A percentile compares a stretch with the other conserved stretches of the same genome.
These are phyloP conservation scores for Candida montana DNA, from an alignment of 805 yeast species.

Conservation along the genomic window DNA sequence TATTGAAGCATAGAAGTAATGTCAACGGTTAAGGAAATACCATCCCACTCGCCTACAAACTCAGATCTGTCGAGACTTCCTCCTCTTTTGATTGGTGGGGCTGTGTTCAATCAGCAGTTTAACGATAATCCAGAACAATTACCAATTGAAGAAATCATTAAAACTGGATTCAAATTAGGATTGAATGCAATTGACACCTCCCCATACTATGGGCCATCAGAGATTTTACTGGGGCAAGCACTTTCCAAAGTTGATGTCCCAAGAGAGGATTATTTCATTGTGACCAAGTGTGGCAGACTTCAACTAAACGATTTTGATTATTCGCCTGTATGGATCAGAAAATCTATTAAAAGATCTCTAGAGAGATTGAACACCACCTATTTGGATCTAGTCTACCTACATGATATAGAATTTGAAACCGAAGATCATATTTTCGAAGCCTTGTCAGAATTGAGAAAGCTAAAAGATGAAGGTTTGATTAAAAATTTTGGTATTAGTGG, in stretches of 20 bases:
- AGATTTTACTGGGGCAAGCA: conserved; percentile 65
- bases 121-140: conserved; percentile 58
- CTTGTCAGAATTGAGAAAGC: conserved; percentile 47
- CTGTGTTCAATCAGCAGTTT: conserved; percentile 79
- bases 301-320: conserved; percentile 70
- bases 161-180: conserved; percentile 59
- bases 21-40: conserved; percentile 15
- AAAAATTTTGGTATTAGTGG: conserved; percentile 77
- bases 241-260: conserved; percentile 39
- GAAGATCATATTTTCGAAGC: conserved; percentile 55
- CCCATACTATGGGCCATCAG: conserved; percentile 91
- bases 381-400: conserved; percentile 78
- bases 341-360: conserved; percentile 62
- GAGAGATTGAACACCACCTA: conserved; percentile 60
- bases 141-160: conserved; percentile 53
- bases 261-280: conserved; percentile 61
- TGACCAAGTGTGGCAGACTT: conserved; percentile 85
- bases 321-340: conserved; percentile 50
- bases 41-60: conserved; percentile 14
- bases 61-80: conserved; percentile 34
- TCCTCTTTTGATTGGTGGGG: conserved; percentile 79
- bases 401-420: conserved; percentile 80
- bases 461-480: conserved; percentile 62
- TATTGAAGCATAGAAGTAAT: too few species aligned
- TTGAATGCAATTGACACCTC: conserved; percentile 82